Percentiles rank a stretch among this genome's conserved stretches.
These are phyloP conservation scores for Coriolopsis trogii DNA, from an alignment of 1,284 basidiomycete genomes.

Conservation along the genomic window DNA sequence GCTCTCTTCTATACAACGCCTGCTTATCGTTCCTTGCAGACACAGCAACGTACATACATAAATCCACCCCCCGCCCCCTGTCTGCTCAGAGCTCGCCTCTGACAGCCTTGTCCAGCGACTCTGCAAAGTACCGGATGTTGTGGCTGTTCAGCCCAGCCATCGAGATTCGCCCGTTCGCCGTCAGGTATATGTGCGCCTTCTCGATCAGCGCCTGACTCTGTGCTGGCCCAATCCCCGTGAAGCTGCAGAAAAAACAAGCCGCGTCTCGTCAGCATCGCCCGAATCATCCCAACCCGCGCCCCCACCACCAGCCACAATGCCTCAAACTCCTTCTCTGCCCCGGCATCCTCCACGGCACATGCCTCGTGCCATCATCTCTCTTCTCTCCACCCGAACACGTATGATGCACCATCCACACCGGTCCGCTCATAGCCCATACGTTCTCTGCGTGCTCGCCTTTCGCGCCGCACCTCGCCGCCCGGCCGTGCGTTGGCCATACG, in stretches of 20 bases:
- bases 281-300: neutral
- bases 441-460: neutral
- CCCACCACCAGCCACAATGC: conserved; percentile 4
- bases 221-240: conserved; percentile 71
- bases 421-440: conserved; percentile 5
- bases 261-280: conserved; percentile 6
- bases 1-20: conserved; percentile 17
- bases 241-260: conserved; percentile 48
- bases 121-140: conserved; percentile 81
- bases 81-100: conserved; percentile 48
- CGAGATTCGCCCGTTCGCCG: conserved; percentile 83
- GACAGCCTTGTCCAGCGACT: conserved; percentile 73
- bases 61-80: conserved; percentile 1
- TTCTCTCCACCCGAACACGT: conserved; percentile 4
- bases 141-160: conserved; percentile 81
- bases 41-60: no score
- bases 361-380: neutral
- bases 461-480: neutral
- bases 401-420: conserved; percentile 17
- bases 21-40: conserved; percentile 1
- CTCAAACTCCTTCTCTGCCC: conserved; percentile 17
- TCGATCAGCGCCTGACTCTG: conserved; percentile 79
- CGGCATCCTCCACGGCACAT: conserved; percentile 16
- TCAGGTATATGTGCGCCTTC: conserved; percentile 88
- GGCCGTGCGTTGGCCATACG: conserved; percentile 1